Base-by-base conservation (phyloP, 2,329 filamentous ascomycete species). In the Pleoardoris graminearum region DNA sequence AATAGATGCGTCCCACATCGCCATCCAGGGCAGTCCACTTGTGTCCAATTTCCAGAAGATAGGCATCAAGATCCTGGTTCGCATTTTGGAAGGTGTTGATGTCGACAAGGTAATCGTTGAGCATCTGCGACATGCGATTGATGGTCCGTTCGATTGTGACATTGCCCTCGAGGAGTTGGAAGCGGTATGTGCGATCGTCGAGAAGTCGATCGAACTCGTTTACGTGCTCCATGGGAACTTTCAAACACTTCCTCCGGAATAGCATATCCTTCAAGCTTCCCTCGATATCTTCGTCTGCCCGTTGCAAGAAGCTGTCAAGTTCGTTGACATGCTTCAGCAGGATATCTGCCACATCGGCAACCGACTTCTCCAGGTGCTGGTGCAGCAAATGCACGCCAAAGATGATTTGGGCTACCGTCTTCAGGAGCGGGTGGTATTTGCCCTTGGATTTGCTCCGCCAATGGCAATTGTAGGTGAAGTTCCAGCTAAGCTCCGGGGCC, bases 251-350 rank as follows among this genome's bases (percentile, higher is more conserved):
- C 55, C 95, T 86, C 21, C 93, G 85, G 53, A 72, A 73, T 25
- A 72, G 50, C 58, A 97, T 85, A 69, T 97, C 94, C 54, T 85
- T 79, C 38, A 86, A 83, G 4, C 91, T 90, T 47, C 91, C 78
- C 39, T 88, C 83, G 46, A 97, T 85, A 69, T 97, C 93, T 63
- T 96, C 91, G 37, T 90, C 84, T 0, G 90, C 89, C 16, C 89
- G 85, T 71, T 96, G 90, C 29, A 97, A 78, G 66, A 96, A 97
- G 64, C 88, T 87, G 73, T 97, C 94, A 25, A 97, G 85, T 72
- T 97, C 93, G 67, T 96, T 90, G 55, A 97, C 94, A 72, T 97
- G 93, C 12, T 85, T 86, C 68, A 97, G 91, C 50, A 97, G 80
- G 48, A 97, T 97, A 59, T 82, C 86, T 58, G 96, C 87, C 11